Conservation (phyloP, 2,329 filamentous ascomycete species). For the Ascochyta rabiei region DNA sequence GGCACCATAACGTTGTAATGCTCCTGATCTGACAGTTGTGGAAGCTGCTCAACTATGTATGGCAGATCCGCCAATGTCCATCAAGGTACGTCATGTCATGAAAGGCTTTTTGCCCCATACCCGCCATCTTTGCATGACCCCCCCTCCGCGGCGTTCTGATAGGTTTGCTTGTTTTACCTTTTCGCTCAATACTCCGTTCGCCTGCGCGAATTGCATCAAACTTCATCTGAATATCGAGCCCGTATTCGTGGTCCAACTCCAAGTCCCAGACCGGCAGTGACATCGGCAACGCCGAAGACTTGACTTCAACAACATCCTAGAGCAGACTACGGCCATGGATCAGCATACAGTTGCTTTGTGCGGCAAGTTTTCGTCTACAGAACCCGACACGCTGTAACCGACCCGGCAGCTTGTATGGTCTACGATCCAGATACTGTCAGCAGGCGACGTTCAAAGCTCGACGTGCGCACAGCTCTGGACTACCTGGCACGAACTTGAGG, state of each 20-base stretch:
- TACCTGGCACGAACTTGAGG: not conserved
- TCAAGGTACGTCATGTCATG: not conserved
- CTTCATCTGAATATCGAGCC: not conserved
- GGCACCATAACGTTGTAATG: not conserved
- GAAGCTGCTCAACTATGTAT: not conserved
- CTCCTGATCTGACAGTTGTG: not conserved
- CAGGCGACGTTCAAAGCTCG: not conserved
- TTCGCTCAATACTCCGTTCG: not conserved
- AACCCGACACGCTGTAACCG: not conserved
- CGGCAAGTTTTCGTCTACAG: not conserved
- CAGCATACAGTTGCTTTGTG: not conserved
- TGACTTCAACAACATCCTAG: not conserved
- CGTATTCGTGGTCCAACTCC: not conserved
- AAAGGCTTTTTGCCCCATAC: conserved; percentile 1
- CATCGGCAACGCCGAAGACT: not conserved
- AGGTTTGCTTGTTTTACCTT: conserved; percentile 1
- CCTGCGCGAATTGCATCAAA: not conserved
- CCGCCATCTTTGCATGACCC: conserved; percentile 5
- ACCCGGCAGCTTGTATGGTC: not conserved
- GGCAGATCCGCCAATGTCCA: not conserved
- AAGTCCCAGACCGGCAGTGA: not conserved
- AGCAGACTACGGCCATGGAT: not conserved
- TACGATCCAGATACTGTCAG: not conserved
- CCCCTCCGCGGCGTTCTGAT: not conserved
- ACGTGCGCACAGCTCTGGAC: conserved; percentile 1